Base-by-base conservation (phyloP, 257 asterid genomes). In the Przewalskia tangutica region DNA sequence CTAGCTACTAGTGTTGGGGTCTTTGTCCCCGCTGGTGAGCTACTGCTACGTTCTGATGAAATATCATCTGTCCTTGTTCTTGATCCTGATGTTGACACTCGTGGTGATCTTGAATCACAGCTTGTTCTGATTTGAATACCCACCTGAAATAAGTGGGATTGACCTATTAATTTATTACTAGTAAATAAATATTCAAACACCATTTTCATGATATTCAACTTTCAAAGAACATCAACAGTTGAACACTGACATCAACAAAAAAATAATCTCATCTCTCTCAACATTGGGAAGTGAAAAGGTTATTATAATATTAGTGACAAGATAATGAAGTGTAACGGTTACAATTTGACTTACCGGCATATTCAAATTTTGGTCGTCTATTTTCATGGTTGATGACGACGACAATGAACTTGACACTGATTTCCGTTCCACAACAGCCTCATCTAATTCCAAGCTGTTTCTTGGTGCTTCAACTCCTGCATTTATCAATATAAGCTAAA, bases 1-100 rank as follows among this genome's bases (percentile, higher is more conserved):
- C 98, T 91, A n/a, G 99, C 99, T 32, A 95, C 98, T 0, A 95
- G 89, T 51, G 84, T 92, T 16, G 99, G 99, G 0, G 99, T 91
- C 85, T 88, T 92, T 55, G 90, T 78, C 64, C 90, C 92, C 59
- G 90, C 91, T 2, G 97, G 91, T 17, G 97, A 87, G 51, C 71
- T 79, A 62, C 79, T 85, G 88, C 90, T 83, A 77, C 84, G 83
- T 51, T 93, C 91, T 20, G 94, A 89, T 10, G 79, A 71, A 0
- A 53, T 17, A 55, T 89, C 95, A 12, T 89, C 91, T 81, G 83
- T 65, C 87, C 71, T 87, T 81, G 85, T 46, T 80, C 68, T 88
- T 56, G 86, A 76, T 3, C 54, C 34, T 14, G 90, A 85, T 20
- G 85, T 77, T 5, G 93, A 90, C n/a, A 77, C 65, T 86, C 89